These are phyloP conservation scores for Alternaria angustiovoidea DNA, from an alignment of 2,329 filamentous ascomycete species.

Conservation along the genomic window DNA sequence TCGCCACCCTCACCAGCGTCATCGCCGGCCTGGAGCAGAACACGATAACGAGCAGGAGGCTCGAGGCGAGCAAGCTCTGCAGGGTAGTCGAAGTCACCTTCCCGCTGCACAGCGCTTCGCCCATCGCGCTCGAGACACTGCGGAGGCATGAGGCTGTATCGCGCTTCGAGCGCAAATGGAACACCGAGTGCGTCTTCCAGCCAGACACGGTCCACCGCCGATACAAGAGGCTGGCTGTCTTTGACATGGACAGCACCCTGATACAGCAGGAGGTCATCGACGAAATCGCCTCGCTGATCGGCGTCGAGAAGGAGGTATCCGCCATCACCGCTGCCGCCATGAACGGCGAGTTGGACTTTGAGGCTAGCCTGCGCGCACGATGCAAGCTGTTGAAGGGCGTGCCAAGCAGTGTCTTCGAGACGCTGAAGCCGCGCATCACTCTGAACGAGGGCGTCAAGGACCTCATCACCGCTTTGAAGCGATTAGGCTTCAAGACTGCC, in stretches of 20 bases:
- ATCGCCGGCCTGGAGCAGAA: slow-evolving; percentile 60
- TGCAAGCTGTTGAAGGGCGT: slow-evolving; percentile 84
- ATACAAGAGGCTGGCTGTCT: slow-evolving; percentile 87
- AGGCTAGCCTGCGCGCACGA: slow-evolving; percentile 80
- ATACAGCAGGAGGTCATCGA: slow-evolving; percentile 99
- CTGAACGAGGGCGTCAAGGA: slow-evolving; percentile 83
- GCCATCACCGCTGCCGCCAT: slow-evolving; percentile 92
- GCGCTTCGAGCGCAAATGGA: slow-evolving; percentile 88
- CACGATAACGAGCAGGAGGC: slow-evolving; percentile 58
- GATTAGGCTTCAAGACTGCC: slow-evolving; percentile 83
- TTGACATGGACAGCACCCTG: slow-evolving; percentile 98
- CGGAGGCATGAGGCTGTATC: slow-evolving; percentile 81
- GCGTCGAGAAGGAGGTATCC: slow-evolving; percentile 82
- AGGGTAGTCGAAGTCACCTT: slow-evolving; percentile 72
- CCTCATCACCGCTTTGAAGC: slow-evolving; percentile 76
- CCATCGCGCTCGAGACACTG: slow-evolving; percentile 68
- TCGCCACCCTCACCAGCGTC: slow-evolving; percentile 59
- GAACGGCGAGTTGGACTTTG: slow-evolving; percentile 94
- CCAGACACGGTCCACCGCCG: slow-evolving; percentile 75
- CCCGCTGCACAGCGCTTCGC: slow-evolving; percentile 62
- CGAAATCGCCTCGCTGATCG: slow-evolving; percentile 84
- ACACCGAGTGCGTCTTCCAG: slow-evolving; percentile 83
- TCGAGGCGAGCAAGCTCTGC: slow-evolving; percentile 68
- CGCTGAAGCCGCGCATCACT: slow-evolving; percentile 76
- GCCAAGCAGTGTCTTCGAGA: slow-evolving; percentile 78